Evolutionary conservation across 306 rosid species (phyloP), one percentile per base, ranked within the genome.

Genomic region (Cucurbita maxima): DNA sequence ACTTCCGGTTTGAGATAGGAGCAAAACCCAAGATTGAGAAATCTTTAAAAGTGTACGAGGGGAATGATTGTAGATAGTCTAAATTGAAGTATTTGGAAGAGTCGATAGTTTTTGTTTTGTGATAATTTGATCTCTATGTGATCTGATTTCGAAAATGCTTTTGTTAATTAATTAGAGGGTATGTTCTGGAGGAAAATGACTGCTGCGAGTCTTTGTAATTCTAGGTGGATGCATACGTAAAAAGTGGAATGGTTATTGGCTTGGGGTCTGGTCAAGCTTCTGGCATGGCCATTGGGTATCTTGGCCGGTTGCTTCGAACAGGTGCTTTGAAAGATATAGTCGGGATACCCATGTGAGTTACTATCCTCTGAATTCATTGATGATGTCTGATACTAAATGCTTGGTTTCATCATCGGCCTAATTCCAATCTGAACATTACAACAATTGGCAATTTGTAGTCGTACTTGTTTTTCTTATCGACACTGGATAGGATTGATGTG

Each of bases 251-350:
- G 96, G 85, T 88, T 77, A 79, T 89, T 76, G 97, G 96, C 53
- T 81, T 92, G 81, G 97, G 95, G 10, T 89, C 88, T 66, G 96
- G 96, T 60, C 87, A 83, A 79, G 92, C 92, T 79, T 89, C 91
- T 77, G 88, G 80, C 44, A 81, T 92, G 90, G 96, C 95, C 59
- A 87, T 92, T 75, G 89, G 87, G 84, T 90, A 92, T 84, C 73
- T 92, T 80, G 96, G 97, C 77, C 83, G 80, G 78, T 90, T 88
- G 72, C 95, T 92, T 83, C 92, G 90, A 8, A 47, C 77, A 2
- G 96, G 97, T 73, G 83, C 83, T 82, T 83, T 89, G 44, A 85
- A 85, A 82, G 85, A 89, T 80, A 69, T 92, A 78, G 83, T 88
- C 34, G 96, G 96, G 79, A 86, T 89, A 76, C 97, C 97, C 53